Percentiles rank a stretch among this genome's conserved stretches.
Evolutionary conservation across 2,329 filamentous ascomycete species (phyloP).

Genomic region (Rosellinia necatrix): DNA sequence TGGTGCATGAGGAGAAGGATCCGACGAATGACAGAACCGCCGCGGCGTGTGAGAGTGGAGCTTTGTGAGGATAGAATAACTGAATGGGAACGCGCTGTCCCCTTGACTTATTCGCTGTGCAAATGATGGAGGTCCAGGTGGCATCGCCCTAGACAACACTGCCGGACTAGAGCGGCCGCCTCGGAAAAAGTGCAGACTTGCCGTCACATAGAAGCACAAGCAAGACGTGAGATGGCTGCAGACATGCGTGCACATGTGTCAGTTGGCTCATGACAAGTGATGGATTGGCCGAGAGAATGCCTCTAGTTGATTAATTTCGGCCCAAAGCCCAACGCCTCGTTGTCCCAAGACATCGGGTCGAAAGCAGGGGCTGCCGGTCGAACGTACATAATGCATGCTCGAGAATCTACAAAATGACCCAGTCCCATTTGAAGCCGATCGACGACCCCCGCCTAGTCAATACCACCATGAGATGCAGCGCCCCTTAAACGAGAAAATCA

Average conservation of each 20-base stretch:
- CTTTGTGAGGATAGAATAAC: neutral
- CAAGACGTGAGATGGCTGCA: neutral
- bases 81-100: slow-evolving; percentile 5
- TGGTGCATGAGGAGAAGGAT: too few species aligned
- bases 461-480: neutral
- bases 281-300: neutral
- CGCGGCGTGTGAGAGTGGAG: neutral
- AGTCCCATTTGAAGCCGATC: slow-evolving; percentile 15
- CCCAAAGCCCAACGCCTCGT: slow-evolving; percentile 19
- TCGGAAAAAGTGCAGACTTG: neutral
- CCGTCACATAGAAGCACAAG: neutral
- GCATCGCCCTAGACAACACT: neutral
- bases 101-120: neutral
- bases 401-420: slow-evolving; percentile 19
- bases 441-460: slow-evolving; percentile 6
- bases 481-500: neutral
- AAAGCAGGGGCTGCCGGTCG: slow-evolving; percentile 6
- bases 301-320: slow-evolving; percentile 18
- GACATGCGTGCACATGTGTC: slow-evolving; percentile 11
- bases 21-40: too few species aligned
- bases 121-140: slow-evolving; percentile 15
- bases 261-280: slow-evolving; percentile 16
- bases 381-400: slow-evolving; percentile 20
- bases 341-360: slow-evolving; percentile 8
- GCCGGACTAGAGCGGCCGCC: slow-evolving; percentile 4